phyloP scores from a whole-genome alignment of 164 flowering plant species.

The Chimonanthus praecox region DNA sequence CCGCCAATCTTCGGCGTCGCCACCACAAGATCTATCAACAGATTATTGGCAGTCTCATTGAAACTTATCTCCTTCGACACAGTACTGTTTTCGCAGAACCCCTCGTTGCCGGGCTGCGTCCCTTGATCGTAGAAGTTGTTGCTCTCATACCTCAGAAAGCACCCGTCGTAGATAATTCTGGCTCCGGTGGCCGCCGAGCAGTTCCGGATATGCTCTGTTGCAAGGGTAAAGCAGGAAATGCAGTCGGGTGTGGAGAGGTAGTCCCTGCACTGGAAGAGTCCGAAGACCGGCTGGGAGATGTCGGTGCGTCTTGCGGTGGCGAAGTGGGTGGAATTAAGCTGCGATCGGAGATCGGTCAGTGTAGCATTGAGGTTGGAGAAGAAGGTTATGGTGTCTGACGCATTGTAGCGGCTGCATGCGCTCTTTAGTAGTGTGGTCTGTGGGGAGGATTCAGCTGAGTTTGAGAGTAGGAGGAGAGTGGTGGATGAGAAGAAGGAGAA shows the following conservation, averaged over 20 bases:
- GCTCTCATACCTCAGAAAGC: slow-evolving; percentile 56
- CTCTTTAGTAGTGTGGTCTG: slow-evolving; percentile 14
- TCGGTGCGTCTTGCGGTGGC: slow-evolving; percentile 29
- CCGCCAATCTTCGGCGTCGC: slow-evolving; percentile 38
- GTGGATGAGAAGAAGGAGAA: not conserved
- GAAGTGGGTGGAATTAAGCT: slow-evolving; percentile 15
- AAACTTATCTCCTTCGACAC: slow-evolving; percentile 17
- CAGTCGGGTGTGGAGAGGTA: slow-evolving; percentile 42
- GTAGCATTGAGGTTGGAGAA: slow-evolving; percentile 10
- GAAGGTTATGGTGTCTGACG: slow-evolving; percentile 12
- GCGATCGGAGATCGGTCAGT: slow-evolving; percentile 10
- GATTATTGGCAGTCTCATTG: slow-evolving; percentile 4
- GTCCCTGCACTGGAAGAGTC: slow-evolving; percentile 42
- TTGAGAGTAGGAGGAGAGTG: not conserved
- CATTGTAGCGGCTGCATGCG: slow-evolving; percentile 23
- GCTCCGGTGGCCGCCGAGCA: slow-evolving; percentile 47
- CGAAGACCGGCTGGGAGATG: slow-evolving; percentile 33
- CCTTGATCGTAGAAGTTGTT: slow-evolving; percentile 34
- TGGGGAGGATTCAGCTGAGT: slow-evolving; percentile 8
- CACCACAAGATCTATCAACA: slow-evolving; percentile 25
- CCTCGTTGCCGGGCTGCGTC: slow-evolving; percentile 31
- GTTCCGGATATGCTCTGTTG: slow-evolving; percentile 30
- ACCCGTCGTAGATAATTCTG: slow-evolving; percentile 47
- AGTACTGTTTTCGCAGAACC: slow-evolving; percentile 31
- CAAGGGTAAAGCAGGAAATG: slow-evolving; percentile 30